phyloP scores from a whole-genome alignment of 129 eudicot species.

The Artemisia argyi region DNA sequence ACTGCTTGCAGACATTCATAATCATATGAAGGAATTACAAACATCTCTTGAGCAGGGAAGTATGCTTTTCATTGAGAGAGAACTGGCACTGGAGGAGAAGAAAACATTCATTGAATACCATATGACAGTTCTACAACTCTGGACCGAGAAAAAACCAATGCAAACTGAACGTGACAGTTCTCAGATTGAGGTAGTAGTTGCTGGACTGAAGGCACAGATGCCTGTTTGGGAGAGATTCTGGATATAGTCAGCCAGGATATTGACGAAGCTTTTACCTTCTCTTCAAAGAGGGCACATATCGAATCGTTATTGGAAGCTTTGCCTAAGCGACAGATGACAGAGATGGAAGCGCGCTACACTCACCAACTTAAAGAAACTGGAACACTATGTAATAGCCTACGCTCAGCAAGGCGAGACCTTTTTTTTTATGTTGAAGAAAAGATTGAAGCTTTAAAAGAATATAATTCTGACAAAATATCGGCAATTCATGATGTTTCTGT shows the following conservation, averaged over 20 bases:
- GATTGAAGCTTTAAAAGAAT: neutral
- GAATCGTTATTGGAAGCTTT: neutral
- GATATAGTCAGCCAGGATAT: neutral
- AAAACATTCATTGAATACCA: neutral
- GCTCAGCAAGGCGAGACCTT: neutral
- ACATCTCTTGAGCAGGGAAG: neutral
- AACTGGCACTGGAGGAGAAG: neutral
- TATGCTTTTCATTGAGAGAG: neutral
- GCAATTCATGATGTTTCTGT: neutral
- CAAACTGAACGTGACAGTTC: neutral
- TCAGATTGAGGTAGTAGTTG: neutral
- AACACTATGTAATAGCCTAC: neutral
- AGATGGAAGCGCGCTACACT: neutral
- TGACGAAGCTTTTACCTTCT: neutral
- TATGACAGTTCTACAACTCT: neutral
- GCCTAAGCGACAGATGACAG: constrained; percentile 1
- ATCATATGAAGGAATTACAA: constrained; percentile 3
- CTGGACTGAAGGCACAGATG: neutral
- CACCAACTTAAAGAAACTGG: neutral
- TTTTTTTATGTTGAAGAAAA: neutral
- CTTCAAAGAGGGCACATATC: neutral
- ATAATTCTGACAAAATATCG: neutral
- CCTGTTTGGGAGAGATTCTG: neutral
- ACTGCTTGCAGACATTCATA: neutral
- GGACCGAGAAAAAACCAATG: neutral